Conservation (phyloP, 2,329 filamentous ascomycete species). For the Neocucurbitaria cava region DNA sequence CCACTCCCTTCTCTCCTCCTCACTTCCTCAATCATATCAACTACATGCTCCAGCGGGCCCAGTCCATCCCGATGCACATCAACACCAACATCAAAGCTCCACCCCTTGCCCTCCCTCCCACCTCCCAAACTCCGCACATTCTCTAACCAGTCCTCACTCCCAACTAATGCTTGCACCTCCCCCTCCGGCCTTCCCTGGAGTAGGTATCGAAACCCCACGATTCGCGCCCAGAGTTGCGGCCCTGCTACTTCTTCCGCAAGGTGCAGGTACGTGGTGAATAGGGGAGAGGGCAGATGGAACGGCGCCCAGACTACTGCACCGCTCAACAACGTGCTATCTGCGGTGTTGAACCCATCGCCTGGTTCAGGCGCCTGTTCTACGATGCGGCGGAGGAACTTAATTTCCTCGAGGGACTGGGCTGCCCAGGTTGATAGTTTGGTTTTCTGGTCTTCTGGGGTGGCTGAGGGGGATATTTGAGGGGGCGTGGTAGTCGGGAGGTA, state of each 20-base stretch:
- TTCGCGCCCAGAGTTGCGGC: constrained; percentile 65
- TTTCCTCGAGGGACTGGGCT: constrained; percentile 72
- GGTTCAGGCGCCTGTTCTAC: constrained; percentile 70
- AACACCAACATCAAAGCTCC: constrained; percentile 83
- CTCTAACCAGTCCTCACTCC: constrained; percentile 41
- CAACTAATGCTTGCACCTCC: constrained; percentile 45
- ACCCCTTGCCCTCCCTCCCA: constrained; percentile 66
- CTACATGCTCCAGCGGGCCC: constrained; percentile 58
- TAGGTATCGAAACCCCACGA: constrained; percentile 83
- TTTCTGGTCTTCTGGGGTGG: constrained; percentile 6
- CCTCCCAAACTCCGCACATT: constrained; percentile 68
- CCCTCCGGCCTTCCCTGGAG: constrained; percentile 64
- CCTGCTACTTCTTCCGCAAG: constrained; percentile 68
- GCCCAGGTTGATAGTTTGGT: constrained; percentile 62
- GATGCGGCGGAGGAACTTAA: constrained; percentile 72
- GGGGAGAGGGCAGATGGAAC: constrained; percentile 67
- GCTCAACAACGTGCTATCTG: constrained; percentile 60
- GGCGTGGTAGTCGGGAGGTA: constrained; percentile 27
- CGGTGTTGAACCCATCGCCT: constrained; percentile 61
- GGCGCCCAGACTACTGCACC: constrained; percentile 89
- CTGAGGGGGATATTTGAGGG: no score
- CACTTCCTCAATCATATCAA: constrained; percentile 55
- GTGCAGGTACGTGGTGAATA: constrained; percentile 70
- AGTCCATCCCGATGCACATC: constrained; percentile 80
- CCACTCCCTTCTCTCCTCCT: constrained; percentile 55